Percentiles rank a stretch among this genome's conserved stretches.
Evolutionary conservation across 352 stramenopile genomes (phyloP).

Genomic region (Poterioochromonas sp.): DNA sequence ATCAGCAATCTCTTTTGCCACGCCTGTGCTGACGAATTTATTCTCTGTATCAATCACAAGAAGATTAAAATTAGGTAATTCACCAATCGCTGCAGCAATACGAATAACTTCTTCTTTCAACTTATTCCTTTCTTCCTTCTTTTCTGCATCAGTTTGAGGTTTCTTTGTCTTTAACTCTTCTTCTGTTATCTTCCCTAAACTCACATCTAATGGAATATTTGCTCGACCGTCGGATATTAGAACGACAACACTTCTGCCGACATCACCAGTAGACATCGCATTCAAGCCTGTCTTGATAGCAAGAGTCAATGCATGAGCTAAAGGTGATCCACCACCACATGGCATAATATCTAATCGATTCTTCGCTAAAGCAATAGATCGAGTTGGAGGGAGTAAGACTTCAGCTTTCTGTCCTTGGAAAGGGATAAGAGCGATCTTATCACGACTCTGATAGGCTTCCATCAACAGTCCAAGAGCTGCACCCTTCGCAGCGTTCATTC

Average conservation of each 20-base stretch:
- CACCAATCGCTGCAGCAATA: constrained; percentile 49
- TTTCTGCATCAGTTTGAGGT: constrained; percentile 49
- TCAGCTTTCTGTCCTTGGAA: constrained; percentile 65
- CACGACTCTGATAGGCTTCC: constrained; percentile 68
- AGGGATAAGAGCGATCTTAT: constrained; percentile 68
- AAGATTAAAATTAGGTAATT: constrained; percentile 59
- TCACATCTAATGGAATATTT: constrained; percentile 65
- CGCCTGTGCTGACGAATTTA: constrained; percentile 69
- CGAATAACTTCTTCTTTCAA: constrained; percentile 69
- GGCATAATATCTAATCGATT: constrained; percentile 68
- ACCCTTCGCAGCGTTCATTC: constrained; percentile 74
- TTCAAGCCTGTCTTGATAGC: constrained; percentile 67
- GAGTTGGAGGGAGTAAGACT: constrained; percentile 61
- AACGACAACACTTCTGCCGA: constrained; percentile 66
- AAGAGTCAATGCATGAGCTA: constrained; percentile 59
- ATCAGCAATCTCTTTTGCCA: constrained; percentile 69
- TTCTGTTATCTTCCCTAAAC: constrained; percentile 49
- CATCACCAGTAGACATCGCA: constrained; percentile 47
- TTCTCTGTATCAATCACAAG: constrained; percentile 70
- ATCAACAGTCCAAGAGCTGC: constrained; percentile 63
- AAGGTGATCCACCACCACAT: constrained; percentile 64
- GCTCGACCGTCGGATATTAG: constrained; percentile 66
- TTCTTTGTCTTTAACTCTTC: not conserved
- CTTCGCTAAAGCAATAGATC: constrained; percentile 65
- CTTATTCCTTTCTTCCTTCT: constrained; percentile 59